Evolutionary conservation across 2,329 filamentous ascomycete species (phyloP).

Genomic region (Polychaeton citri): DNA sequence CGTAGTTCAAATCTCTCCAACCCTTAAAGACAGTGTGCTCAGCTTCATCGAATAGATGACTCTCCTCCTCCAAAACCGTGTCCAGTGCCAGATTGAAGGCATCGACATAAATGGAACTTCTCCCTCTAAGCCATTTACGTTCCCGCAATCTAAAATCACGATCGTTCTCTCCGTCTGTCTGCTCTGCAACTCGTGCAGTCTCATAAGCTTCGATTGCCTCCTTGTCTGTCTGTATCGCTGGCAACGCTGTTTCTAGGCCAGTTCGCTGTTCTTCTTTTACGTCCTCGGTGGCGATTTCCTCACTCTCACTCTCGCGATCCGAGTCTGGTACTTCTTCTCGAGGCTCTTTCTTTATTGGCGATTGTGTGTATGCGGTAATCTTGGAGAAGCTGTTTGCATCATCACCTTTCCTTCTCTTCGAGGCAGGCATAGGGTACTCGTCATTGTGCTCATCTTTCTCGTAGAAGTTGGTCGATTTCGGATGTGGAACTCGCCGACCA

Average conservation of each 20-base stretch:
- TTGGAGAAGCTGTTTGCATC: conserved; percentile 3
- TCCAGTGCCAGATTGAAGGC: conserved; percentile 88
- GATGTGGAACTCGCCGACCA: conserved; percentile 28
- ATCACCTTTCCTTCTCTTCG: conserved; percentile 28
- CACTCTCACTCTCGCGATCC: conserved; percentile 18
- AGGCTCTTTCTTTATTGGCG: conserved; percentile 1
- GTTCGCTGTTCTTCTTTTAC: conserved; percentile 36
- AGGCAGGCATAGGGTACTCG: conserved; percentile 22
- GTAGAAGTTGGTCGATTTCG: conserved; percentile 31
- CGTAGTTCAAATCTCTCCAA: conserved; percentile 65
- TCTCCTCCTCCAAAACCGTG: conserved; percentile 79
- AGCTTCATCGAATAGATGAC: conserved; percentile 69
- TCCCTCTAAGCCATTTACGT: conserved; percentile 57
- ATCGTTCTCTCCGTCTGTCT: conserved; percentile 20
- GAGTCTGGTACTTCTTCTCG: conserved; percentile 15
- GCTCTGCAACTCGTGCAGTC: conserved; percentile 46
- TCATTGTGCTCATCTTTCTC: conserved; percentile 16
- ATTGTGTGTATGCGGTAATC: conserved; percentile 10
- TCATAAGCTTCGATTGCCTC: conserved; percentile 73
- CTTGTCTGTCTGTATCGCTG: conserved; percentile 51
- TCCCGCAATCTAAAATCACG: conserved; percentile 40
- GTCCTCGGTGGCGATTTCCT: conserved; percentile 9
- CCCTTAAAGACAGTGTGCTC: conserved; percentile 64
- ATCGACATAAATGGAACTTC: conserved; percentile 89
- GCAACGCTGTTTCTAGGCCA: conserved; percentile 59